Evolutionary conservation across 768 basidiomycete species (phyloP).

Genomic region (Trametes cubensis): DNA sequence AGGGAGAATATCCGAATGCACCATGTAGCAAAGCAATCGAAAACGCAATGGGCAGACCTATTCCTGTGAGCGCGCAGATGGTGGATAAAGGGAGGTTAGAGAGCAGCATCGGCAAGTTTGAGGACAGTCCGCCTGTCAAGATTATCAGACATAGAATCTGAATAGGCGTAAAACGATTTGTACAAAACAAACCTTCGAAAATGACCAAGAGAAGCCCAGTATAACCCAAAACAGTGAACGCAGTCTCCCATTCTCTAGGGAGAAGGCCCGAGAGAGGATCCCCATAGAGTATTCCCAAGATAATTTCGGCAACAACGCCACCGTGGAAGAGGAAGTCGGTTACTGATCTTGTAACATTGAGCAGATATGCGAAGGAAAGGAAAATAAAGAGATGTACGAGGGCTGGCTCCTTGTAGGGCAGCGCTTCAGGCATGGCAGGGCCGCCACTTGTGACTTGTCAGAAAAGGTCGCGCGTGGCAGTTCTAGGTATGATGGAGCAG

Average conservation of each 20-base stretch:
- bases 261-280: constrained; percentile 51
- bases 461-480: too few relatives aligned
- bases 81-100: constrained; percentile 51
- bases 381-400: constrained; percentile 45
- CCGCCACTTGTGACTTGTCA: too few relatives aligned
- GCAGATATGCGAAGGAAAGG: constrained; percentile 56
- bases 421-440: constrained; percentile 4
- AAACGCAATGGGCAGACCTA: constrained; percentile 52
- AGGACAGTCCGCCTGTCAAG: constrained; percentile 61
- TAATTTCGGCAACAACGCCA: constrained; percentile 54
- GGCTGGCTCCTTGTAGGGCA: constrained; percentile 22
- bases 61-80: constrained; percentile 53
- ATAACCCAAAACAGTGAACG: constrained; percentile 50
- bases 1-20: constrained; percentile 42
- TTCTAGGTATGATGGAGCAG: too few relatives aligned
- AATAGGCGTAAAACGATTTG: too few relatives aligned
- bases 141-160: too few relatives aligned
- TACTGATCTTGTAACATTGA: constrained; percentile 50
- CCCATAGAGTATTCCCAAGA: constrained; percentile 58
- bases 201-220: constrained; percentile 39
- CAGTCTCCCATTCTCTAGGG: constrained; percentile 41
- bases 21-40: constrained; percentile 48
- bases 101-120: constrained; percentile 48
- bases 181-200: constrained; percentile 26
- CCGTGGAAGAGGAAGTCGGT: constrained; percentile 46